These are phyloP conservation scores for Sclerotinia glacialis DNA, from an alignment of 2,329 filamentous ascomycete genomes.

Conservation along the genomic window DNA sequence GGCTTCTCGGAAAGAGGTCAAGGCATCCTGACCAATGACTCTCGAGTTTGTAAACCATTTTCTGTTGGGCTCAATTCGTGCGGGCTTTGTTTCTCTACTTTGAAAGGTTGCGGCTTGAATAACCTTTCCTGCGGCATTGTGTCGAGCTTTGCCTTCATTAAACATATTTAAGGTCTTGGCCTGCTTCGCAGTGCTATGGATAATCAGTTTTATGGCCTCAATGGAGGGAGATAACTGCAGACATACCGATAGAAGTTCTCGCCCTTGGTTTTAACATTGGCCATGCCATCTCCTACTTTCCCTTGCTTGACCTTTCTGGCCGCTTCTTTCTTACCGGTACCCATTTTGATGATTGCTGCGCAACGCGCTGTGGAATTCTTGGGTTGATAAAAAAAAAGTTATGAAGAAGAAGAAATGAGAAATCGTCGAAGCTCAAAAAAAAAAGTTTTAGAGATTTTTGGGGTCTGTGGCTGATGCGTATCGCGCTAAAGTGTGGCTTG, in stretches of 20 bases:
- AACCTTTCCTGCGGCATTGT: constrained; percentile 81
- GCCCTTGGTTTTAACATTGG: constrained; percentile 88
- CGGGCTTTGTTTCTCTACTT: constrained; percentile 74
- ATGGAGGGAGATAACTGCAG: not conserved
- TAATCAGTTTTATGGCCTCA: constrained; percentile 16
- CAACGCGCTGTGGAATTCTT: constrained; percentile 25
- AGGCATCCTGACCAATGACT: constrained; percentile 81
- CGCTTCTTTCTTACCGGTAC: constrained; percentile 88
- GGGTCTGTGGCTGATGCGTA: constrained; percentile 27
- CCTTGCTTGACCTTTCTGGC: constrained; percentile 80
- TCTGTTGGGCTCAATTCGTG: constrained; percentile 89
- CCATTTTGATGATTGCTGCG: constrained; percentile 56
- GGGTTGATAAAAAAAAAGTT: constrained; percentile 17
- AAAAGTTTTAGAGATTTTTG: constrained; percentile 30
- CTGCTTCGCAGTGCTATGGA: constrained; percentile 67
- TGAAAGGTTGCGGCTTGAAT: constrained; percentile 82
- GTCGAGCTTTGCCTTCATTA: constrained; percentile 79
- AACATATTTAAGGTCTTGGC: constrained; percentile 86
- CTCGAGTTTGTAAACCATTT: constrained; percentile 98
- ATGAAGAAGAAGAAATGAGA: constrained; percentile 29
- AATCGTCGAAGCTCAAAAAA: constrained; percentile 25
- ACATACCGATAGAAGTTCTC: constrained; percentile 93
- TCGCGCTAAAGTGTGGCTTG: constrained; percentile 27
- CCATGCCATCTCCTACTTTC: constrained; percentile 81
- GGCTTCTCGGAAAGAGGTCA: constrained; percentile 83